Percentiles rank a stretch among this genome's conserved stretches.
Conservation (phyloP, 73 alveolate species). For the Effrenium voratum region DNA sequence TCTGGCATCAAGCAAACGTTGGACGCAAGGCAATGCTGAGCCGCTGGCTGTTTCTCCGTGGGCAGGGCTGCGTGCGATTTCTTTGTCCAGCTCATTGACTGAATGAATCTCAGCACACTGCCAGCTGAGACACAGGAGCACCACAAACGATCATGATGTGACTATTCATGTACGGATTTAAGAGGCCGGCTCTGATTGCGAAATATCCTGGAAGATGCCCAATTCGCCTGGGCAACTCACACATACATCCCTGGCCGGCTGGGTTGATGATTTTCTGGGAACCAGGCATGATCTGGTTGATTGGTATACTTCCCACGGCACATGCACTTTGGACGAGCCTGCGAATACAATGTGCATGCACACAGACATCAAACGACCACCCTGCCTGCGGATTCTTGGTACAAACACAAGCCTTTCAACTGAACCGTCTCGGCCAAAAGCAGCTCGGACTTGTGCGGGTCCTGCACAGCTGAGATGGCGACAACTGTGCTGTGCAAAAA, state of each 20-base stretch:
- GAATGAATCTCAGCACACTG: constrained; percentile 38
- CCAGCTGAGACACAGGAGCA: too few species aligned
- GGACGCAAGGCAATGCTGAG: neutral
- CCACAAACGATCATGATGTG: neutral
- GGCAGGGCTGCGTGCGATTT: neutral
- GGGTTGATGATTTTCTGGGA: neutral
- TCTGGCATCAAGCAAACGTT: neutral
- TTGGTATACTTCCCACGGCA: constrained; percentile 17
- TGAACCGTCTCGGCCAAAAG: constrained; percentile 34
- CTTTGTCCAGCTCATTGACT: neutral
- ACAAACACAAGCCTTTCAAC: constrained; percentile 51
- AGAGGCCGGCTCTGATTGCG: constrained; percentile 18
- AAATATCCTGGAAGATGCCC: constrained; percentile 62
- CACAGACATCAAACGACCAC: neutral
- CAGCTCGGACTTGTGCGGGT: constrained; percentile 24
- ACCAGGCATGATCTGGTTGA: neutral
- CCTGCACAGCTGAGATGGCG: neutral
- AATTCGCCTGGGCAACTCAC: constrained; percentile 21
- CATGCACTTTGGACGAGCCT: constrained; percentile 10
- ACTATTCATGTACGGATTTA: neutral
- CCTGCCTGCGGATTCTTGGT: constrained; percentile 13
- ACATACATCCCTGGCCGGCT: neutral
- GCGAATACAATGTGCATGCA: neutral
- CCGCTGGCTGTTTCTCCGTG: neutral
- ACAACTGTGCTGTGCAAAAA: neutral